Evolutionary conservation across 345 rosid species (phyloP).

Genomic region (Excoecaria agallocha): DNA sequence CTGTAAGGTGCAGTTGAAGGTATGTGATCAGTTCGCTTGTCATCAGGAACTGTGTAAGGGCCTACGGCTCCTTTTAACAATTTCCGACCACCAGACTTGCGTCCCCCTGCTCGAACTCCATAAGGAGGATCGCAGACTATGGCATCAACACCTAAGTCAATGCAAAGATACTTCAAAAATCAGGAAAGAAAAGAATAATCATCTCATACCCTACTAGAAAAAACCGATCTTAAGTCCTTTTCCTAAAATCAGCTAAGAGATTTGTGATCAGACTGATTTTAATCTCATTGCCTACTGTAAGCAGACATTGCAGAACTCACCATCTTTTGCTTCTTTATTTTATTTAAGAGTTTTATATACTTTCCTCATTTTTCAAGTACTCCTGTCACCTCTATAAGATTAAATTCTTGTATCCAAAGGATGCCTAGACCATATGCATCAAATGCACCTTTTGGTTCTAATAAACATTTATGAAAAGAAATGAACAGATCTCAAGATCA

Average conservation of each 20-base stretch:
- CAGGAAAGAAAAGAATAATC: neutral
- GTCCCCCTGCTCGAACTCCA: slow-evolving; percentile 96
- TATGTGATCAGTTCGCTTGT: slow-evolving; percentile 81
- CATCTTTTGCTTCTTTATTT: neutral
- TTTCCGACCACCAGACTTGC: slow-evolving; percentile 93
- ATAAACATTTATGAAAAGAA: neutral
- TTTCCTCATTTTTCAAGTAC: neutral
- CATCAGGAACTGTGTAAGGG: slow-evolving; percentile 92
- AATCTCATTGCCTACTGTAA: neutral
- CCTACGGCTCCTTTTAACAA: slow-evolving; percentile 72
- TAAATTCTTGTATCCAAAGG: neutral
- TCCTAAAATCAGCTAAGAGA: neutral
- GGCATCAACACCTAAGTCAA: slow-evolving; percentile 66
- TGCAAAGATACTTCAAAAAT: slow-evolving; percentile 10
- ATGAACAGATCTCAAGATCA: neutral
- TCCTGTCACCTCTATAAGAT: neutral
- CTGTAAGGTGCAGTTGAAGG: slow-evolving; percentile 92
- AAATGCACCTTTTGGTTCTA: neutral
- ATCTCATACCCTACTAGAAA: too few relatives aligned
- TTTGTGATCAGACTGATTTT: neutral
- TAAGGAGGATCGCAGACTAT: slow-evolving; percentile 93
- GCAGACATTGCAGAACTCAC: neutral
- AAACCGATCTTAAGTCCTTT: too few relatives aligned
- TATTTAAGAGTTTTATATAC: neutral
- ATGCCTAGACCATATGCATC: neutral